Conservation (phyloP, 352 stramenopile species). For the Paralagenidium karlingii region DNA sequence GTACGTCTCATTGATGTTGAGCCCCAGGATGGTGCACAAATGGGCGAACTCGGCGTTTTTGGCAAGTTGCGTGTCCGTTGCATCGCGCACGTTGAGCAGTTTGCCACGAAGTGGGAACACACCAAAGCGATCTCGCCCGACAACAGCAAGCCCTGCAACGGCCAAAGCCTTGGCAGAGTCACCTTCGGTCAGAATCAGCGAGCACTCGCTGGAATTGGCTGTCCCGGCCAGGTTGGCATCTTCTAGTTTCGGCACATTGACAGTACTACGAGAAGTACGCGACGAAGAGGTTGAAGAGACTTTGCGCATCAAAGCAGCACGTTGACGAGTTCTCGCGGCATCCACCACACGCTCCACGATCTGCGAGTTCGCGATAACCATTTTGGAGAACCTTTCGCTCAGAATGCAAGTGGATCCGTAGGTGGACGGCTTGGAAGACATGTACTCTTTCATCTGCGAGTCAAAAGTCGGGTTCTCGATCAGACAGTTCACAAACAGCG, state of each 20-base stretch:
- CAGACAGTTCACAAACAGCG: constrained; percentile 97
- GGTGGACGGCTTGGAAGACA: constrained; percentile 85
- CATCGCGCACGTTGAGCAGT: constrained; percentile 84
- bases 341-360: constrained; percentile 92
- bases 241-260: constrained; percentile 97
- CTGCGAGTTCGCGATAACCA: constrained; percentile 88
- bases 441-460: constrained; percentile 99
- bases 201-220: constrained; percentile 83
- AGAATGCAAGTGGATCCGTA: constrained; percentile 88
- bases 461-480: constrained; percentile 99
- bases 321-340: constrained; percentile 90
- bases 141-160: constrained; percentile 95
- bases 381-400: constrained; percentile 91
- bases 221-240: constrained; percentile 97
- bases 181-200: constrained; percentile 98
- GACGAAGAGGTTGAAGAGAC: constrained; percentile 28
- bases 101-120: constrained; percentile 99
- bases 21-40: constrained; percentile 95
- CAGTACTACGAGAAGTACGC: constrained; percentile 41
- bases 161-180: constrained; percentile 99
- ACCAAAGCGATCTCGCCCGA: constrained; percentile 97
- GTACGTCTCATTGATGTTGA: constrained; percentile 96
- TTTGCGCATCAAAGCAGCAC: constrained; percentile 89
- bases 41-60: constrained; percentile 94
- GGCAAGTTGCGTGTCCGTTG: constrained; percentile 67